Base-by-base conservation (phyloP, 1,139 yeast genomes). In the Hyphopichia fennica region DNA sequence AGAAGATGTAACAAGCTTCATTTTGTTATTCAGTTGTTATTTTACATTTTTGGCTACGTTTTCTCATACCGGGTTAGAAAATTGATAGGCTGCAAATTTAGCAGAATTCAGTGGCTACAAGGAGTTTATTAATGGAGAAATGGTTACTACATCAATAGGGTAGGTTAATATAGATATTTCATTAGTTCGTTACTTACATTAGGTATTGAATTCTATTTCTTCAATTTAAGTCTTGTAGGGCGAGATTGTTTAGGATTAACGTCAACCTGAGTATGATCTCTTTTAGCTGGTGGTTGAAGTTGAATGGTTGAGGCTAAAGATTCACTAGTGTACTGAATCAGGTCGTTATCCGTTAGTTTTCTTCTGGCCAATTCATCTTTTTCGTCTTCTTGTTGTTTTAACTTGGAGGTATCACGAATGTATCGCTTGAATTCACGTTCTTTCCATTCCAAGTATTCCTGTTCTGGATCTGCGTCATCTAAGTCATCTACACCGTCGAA, bases 401-500 rank as follows among this genome's bases (percentile, higher is more conserved):
- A 41, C 7, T 45, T 33, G 17, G 41, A 49, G 34, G 61, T 49
- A 45, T 71, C 75, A 35, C 75, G 54, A 8, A 49, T 43, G 40
- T 53, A 60, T 33, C 78, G 47, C 3, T 31, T 41, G 33, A 43
- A 48, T 43, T 72, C 76, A 17, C 79, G 58, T 33, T 39, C 45
- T 44, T 53, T 55, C 79, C 78, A 73, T n/a, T 49, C 60, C 15
- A 46, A 48, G 45, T 57, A 69, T 49, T 73, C 79, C 19, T 34
- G 42, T 45, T 67, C 70, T 0, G 75, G 73, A 37, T 72, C 65
- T 9, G 67, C 14, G 44, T 68, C 70, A 45, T 73, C 79, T 2
- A 66, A 60, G 48, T 73, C 79, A 46, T 69, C 72, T 1, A 68
- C 56, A 0, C 69, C 72, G 39, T 64, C 63, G 42, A 40, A 55